Conservation (phyloP, 177 flowering plant species). For the Vitis hybrid region DNA sequence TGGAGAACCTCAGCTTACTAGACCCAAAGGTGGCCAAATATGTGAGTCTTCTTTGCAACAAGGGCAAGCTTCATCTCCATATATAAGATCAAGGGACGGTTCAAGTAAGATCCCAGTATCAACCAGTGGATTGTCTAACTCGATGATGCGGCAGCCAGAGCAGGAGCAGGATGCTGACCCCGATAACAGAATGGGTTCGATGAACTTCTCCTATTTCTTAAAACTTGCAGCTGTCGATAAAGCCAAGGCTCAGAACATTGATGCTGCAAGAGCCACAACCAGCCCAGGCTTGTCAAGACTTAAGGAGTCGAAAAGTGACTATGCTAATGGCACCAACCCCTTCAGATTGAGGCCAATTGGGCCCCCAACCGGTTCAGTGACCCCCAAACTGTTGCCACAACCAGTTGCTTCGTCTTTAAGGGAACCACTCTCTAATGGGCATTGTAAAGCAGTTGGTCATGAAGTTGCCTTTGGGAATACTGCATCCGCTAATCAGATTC, state of each 20-base stretch:
- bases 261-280: conserved; percentile 2
- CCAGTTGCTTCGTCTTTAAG: neutral
- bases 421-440: conserved; percentile 5
- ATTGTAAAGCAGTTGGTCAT: conserved; percentile 9
- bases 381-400: neutral
- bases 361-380: neutral
- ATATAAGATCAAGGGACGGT: neutral
- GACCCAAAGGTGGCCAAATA: neutral
- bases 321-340: neutral
- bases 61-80: neutral
- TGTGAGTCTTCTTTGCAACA: conserved; percentile 6
- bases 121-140: neutral
- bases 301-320: neutral
- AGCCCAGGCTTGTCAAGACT: neutral
- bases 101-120: neutral
- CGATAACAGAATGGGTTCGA: neutral
- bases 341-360: neutral
- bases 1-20: neutral
- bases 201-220: conserved; percentile 10
- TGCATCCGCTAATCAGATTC: neutral
- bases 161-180: neutral
- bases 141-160: neutral
- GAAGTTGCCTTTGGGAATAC: neutral
- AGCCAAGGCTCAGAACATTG: neutral
- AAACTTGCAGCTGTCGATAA: conserved; percentile 2